phyloP scores from a whole-genome alignment of 2,329 filamentous ascomycete species.

The Rhynchosporium graminicola region DNA sequence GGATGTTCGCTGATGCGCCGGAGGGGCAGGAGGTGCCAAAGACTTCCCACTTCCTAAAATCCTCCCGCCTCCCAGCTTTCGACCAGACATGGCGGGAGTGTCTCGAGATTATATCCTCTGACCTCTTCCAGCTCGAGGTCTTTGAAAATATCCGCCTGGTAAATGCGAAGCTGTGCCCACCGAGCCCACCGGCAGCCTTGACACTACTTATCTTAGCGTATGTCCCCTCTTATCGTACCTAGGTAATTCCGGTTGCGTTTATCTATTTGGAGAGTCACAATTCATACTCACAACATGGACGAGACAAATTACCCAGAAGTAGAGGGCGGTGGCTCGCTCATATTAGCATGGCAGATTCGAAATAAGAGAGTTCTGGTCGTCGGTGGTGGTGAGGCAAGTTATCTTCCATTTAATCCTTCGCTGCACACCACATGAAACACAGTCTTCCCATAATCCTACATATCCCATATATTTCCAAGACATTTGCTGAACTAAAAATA shows the following conservation, averaged over 20 bases:
- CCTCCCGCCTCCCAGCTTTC: slow-evolving; percentile 89
- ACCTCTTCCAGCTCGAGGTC: slow-evolving; percentile 34
- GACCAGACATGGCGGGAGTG: slow-evolving; percentile 65
- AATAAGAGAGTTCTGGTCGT: slow-evolving; percentile 89
- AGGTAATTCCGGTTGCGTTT: no score
- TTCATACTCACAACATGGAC: slow-evolving; percentile 28
- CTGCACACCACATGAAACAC: no score
- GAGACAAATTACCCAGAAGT: slow-evolving; percentile 68
- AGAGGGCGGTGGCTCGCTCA: slow-evolving; percentile 87
- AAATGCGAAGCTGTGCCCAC: background rate
- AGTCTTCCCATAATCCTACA: no score
- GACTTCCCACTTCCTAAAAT: slow-evolving; percentile 85
- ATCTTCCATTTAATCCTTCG: no score
- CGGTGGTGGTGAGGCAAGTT: slow-evolving; percentile 83
- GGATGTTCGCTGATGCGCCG: slow-evolving; percentile 41
- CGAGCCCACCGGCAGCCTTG: background rate
- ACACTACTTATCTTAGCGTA: background rate
- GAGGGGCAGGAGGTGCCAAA: slow-evolving; percentile 65
- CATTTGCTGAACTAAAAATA: slow-evolving; percentile 45
- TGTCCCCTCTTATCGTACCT: no score
- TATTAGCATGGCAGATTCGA: slow-evolving; percentile 93
- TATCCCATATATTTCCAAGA: slow-evolving; percentile 5
- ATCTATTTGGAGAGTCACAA: background rate
- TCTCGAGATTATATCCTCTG: slow-evolving; percentile 29
- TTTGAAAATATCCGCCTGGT: slow-evolving; percentile 16